phyloP scores from a whole-genome alignment of 305 asterid genomes.

The Caryopteris hybrid region DNA sequence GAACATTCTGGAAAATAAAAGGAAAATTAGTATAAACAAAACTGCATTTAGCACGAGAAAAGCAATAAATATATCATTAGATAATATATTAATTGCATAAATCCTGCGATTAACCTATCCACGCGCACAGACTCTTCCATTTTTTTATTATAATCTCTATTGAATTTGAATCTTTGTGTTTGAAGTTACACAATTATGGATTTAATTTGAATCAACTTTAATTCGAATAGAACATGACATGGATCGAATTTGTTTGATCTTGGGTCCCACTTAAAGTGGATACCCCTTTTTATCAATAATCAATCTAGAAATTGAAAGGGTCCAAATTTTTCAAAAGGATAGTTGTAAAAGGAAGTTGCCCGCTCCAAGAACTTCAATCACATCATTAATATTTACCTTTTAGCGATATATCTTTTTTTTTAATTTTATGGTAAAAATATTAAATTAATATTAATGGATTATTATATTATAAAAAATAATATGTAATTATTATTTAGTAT shows the following conservation, averaged over 20 bases:
- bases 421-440: no score
- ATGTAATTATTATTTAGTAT: no score
- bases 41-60: no score
- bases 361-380: conserved; percentile 20
- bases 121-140: no score
- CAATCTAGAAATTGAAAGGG: background rate
- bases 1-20: no score
- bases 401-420: no score
- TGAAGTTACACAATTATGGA: background rate
- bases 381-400: background rate
- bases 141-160: background rate
- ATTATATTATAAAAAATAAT: no score
- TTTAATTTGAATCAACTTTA: background rate
- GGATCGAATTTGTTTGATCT: background rate
- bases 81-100: no score
- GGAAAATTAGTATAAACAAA: no score
- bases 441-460: no score
- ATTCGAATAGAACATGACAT: background rate
- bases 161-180: background rate
- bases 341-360: background rate
- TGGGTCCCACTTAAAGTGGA: background rate
- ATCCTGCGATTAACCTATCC: no score
- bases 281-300: background rate
- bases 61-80: no score
- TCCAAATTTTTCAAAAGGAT: background rate